A percentile compares a stretch with the other conserved stretches of the same genome.
phyloP scores from a whole-genome alignment of 1,284 basidiomycete genomes.

The Exsudoporus floridanus region DNA sequence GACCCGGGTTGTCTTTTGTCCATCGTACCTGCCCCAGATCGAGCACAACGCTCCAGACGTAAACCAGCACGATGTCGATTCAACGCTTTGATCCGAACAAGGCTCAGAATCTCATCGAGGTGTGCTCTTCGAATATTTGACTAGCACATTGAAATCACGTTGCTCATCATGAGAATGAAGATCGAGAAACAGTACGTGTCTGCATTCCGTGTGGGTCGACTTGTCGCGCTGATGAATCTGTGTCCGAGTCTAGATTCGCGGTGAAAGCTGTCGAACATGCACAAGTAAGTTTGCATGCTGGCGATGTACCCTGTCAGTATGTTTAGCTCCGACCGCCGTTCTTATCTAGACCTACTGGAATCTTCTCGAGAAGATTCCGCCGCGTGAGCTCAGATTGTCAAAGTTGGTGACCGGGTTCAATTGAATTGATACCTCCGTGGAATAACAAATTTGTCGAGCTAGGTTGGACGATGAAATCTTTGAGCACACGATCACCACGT shows the following conservation, averaged over 20 bases:
- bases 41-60: conserved; percentile 17
- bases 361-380: conserved; percentile 80
- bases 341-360: conserved; percentile 90
- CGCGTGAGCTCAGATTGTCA: conserved; percentile 77
- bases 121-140: conserved; percentile 36
- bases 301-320: not conserved
- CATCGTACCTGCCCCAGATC: conserved; percentile 33
- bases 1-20: conserved; percentile 42
- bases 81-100: conserved; percentile 77
- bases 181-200: conserved; percentile 91
- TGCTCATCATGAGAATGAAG: conserved; percentile 43
- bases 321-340: conserved; percentile 12
- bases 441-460: conserved; percentile 21
- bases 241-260: conserved; percentile 65
- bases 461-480: conserved; percentile 93
- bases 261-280: conserved; percentile 96
- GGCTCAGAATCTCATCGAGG: conserved; percentile 87
- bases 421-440: not conserved
- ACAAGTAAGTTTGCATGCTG: conserved; percentile 54
- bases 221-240: conserved; percentile 21
- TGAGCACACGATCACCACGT: conserved; percentile 71
- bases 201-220: conserved; percentile 2
- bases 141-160: conserved; percentile 20
- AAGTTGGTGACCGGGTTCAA: conserved; percentile 51
- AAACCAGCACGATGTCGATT: conserved; percentile 31